These are phyloP conservation scores for Trichoderma atroviride DNA, from an alignment of 2,329 filamentous ascomycete genomes.

Conservation along the genomic window DNA sequence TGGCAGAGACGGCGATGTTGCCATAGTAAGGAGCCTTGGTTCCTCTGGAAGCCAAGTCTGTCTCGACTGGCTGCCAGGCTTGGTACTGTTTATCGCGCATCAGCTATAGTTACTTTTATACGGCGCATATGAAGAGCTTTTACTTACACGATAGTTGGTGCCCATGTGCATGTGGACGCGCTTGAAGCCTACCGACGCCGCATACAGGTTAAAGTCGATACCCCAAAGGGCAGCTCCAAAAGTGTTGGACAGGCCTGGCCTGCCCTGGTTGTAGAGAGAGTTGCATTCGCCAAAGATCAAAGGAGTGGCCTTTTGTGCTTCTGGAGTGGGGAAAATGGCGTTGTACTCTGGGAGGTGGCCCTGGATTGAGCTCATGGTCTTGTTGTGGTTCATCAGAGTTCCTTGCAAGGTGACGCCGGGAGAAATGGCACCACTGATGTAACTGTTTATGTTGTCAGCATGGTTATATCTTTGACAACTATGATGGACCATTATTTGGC, in stretches of 20 bases:
- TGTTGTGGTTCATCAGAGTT: slow-evolving; percentile 66
- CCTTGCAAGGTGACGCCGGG: slow-evolving; percentile 63
- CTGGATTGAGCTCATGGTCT: slow-evolving; percentile 52
- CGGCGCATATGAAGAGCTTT: background rate
- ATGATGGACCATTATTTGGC: slow-evolving; percentile 26
- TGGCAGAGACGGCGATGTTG: slow-evolving; percentile 59
- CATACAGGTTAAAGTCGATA: slow-evolving; percentile 63
- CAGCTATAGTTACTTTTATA: background rate
- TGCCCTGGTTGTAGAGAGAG: slow-evolving; percentile 64
- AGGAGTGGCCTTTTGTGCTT: slow-evolving; percentile 40
- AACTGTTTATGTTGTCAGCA: slow-evolving; percentile 45
- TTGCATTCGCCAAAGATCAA: slow-evolving; percentile 65
- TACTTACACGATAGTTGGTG: slow-evolving; percentile 57
- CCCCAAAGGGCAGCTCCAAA: slow-evolving; percentile 69
- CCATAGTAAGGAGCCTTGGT: slow-evolving; percentile 69
- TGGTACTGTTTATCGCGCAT: slow-evolving; percentile 45
- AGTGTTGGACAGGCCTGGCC: slow-evolving; percentile 62
- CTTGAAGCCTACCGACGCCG: slow-evolving; percentile 57
- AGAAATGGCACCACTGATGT: slow-evolving; percentile 62
- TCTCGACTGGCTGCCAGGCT: slow-evolving; percentile 61
- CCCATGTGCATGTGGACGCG: slow-evolving; percentile 67
- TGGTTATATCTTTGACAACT: background rate
- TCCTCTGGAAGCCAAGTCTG: slow-evolving; percentile 51
- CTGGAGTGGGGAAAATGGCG: slow-evolving; percentile 39
- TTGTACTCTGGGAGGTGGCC: slow-evolving; percentile 52